These are phyloP conservation scores for Ailanthus altissimus DNA, from an alignment of 345 rosid genomes.

Conservation along the genomic window DNA sequence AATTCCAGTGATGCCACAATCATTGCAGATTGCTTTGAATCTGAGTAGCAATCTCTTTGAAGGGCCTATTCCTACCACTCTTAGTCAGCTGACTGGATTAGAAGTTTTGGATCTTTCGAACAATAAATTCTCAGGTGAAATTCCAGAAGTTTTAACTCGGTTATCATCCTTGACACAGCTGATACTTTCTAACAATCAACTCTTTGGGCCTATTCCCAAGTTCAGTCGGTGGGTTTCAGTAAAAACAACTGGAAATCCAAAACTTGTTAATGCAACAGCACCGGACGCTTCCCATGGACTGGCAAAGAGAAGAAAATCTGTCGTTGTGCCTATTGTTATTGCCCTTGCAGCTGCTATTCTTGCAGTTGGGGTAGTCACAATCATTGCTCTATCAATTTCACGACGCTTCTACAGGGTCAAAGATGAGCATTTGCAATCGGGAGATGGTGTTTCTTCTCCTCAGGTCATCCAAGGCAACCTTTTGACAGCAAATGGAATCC, in stretches of 20 bases:
- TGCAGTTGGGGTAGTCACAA: conserved; percentile 30
- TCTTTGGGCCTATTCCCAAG: conserved; percentile 47
- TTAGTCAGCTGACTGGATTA: conserved; percentile 39
- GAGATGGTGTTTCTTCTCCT: conserved; percentile 43
- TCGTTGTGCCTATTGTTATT: conserved; percentile 34
- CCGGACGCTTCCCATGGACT: not conserved
- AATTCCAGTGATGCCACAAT: conserved; percentile 59
- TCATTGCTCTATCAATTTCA: conserved; percentile 34
- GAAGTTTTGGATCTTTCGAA: conserved; percentile 82
- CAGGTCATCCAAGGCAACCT: conserved; percentile 55
- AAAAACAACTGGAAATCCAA: conserved; percentile 41
- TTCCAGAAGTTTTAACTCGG: conserved; percentile 35
- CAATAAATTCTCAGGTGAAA: conserved; percentile 50
- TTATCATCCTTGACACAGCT: conserved; percentile 49
- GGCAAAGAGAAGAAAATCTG: conserved; percentile 30
- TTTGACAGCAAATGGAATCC: conserved; percentile 62
- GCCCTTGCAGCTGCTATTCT: conserved; percentile 42
- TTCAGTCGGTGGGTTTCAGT: conserved; percentile 33
- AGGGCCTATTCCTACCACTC: conserved; percentile 48
- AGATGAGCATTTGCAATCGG: conserved; percentile 39
- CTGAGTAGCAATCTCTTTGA: conserved; percentile 64
- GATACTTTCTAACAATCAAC: conserved; percentile 61
- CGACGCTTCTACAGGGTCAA: conserved; percentile 46
- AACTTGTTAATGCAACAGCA: conserved; percentile 14
- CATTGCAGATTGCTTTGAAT: conserved; percentile 68